Conservation (phyloP, 1,284 basidiomycete species). For the Testicularia cyperi region DNA sequence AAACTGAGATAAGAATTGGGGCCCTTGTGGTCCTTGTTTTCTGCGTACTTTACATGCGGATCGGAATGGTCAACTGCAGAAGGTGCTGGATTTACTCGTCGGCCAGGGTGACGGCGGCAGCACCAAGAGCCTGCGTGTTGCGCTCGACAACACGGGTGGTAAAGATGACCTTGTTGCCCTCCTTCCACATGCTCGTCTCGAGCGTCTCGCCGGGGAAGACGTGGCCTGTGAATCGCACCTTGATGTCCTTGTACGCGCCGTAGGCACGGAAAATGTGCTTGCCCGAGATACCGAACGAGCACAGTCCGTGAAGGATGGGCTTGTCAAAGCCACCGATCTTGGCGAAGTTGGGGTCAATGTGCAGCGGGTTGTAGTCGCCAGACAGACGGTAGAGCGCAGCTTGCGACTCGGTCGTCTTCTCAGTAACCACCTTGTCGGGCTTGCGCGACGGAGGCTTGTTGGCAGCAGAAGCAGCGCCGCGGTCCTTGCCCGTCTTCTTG, state of each 20-base stretch:
- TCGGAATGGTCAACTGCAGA: too few species aligned
- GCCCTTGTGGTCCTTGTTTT: too few species aligned
- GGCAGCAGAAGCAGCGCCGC: slow-evolving; percentile 81
- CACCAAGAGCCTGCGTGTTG: slow-evolving; percentile 69
- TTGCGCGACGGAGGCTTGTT: slow-evolving; percentile 72
- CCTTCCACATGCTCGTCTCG: slow-evolving; percentile 83
- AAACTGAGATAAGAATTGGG: too few species aligned
- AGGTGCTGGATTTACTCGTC: slow-evolving; percentile 18
- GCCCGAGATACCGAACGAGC: slow-evolving; percentile 89
- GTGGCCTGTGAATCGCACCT: slow-evolving; percentile 87
- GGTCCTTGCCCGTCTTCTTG: slow-evolving; percentile 80
- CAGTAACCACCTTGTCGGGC: slow-evolving; percentile 52
- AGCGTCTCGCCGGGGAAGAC: slow-evolving; percentile 91
- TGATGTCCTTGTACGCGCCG: slow-evolving; percentile 87
- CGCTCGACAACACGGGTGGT: slow-evolving; percentile 79
- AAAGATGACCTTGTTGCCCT: slow-evolving; percentile 87
- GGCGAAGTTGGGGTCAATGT: slow-evolving; percentile 91
- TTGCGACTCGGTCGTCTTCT: slow-evolving; percentile 60
- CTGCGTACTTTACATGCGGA: too few species aligned
- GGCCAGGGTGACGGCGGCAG: slow-evolving; percentile 73
- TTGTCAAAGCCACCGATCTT: slow-evolving; percentile 90
- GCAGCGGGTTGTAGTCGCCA: slow-evolving; percentile 75
- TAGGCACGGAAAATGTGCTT: slow-evolving; percentile 88
- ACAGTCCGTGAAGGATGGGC: slow-evolving; percentile 75
- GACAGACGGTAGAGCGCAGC: slow-evolving; percentile 71